phyloP scores from a whole-genome alignment of 2,329 filamentous ascomycete genomes.

The Oidium heveae region DNA sequence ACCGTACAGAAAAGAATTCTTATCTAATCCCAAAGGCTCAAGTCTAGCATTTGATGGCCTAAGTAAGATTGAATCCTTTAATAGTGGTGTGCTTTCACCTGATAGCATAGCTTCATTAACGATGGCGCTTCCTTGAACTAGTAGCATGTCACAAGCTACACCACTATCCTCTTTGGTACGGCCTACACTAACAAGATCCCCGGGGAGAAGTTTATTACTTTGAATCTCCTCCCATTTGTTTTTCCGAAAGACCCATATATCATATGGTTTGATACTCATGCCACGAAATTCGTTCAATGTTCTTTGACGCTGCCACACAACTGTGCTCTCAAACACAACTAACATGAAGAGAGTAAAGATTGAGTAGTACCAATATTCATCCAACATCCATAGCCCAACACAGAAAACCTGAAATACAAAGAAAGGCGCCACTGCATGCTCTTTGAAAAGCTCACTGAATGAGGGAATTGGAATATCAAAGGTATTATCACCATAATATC shows the following conservation, averaged over 20 bases:
- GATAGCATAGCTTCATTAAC: slow-evolving; percentile 99
- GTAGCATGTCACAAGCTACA: slow-evolving; percentile 87
- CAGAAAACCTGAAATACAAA: slow-evolving; percentile 99
- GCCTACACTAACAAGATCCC: slow-evolving; percentile 75
- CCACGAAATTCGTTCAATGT: slow-evolving; percentile 90
- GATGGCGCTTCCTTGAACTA: slow-evolving; percentile 86
- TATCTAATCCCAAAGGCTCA: slow-evolving; percentile 79
- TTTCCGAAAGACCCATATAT: slow-evolving; percentile 70
- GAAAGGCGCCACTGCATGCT: slow-evolving; percentile 95
- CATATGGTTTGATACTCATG: slow-evolving; percentile 98
- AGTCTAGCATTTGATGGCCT: slow-evolving; percentile 57
- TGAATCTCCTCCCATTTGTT: slow-evolving; percentile 71
- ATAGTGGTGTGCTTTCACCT: slow-evolving; percentile 82
- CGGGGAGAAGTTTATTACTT: slow-evolving; percentile 79
- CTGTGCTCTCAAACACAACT: slow-evolving; percentile 88
- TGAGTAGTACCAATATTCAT: slow-evolving; percentile 99
- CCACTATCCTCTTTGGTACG: slow-evolving; percentile 93
- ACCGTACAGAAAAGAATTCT: slow-evolving; percentile 88
- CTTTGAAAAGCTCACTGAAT: slow-evolving; percentile 88
- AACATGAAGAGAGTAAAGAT: slow-evolving; percentile 98
- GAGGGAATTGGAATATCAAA: slow-evolving; percentile 96
- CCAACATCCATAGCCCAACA: slow-evolving; percentile 91
- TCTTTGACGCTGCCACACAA: slow-evolving; percentile 94
- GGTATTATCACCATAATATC: slow-evolving; percentile 87
- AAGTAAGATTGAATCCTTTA: slow-evolving; percentile 89